Evolutionary conservation across 441 rosid genomes (phyloP), one percentile per base, ranked within the genome.

Genomic region (Erodium texanum): DNA sequence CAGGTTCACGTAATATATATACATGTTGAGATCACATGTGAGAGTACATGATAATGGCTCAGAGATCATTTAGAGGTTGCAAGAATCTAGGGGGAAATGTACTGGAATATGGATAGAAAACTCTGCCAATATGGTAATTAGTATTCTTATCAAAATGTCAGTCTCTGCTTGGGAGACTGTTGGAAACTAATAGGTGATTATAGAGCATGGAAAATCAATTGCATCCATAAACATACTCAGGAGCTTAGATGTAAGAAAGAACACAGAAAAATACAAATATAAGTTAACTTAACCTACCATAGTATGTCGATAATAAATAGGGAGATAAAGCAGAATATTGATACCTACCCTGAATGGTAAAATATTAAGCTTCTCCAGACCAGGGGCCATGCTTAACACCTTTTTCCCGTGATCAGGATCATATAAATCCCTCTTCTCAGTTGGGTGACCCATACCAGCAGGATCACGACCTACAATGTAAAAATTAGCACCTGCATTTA

Each of bases 381-480:
- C 98, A 4, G 91, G 96, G 20, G 97, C 96, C 97, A 90, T 85
- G 84, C 97, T 88, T 76, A 93, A 64, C 68, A 90, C 97, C 84
- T 87, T 85, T 83, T 90, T 93, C 56, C 96, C 97, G 69, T 93
- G 96, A 79, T 93, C 99, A 71, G 97, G 95, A 74, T 93, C 99
- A 73, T 93, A 89, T 0, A 93, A 72, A 65, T 93, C 99, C 79
- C 96, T 85, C 71, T 93, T 89, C 81, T 90, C 97, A 43, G 84
- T 82, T 0, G 98, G 98, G 71, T 93, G 98, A 69, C 95, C 81
- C 98, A 93, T 93, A 56, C 98, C 97, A 7, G 98, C 98, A 66
- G 98, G 97, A 80, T 93, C 98, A 71, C 97, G 90, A 14, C 98
- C 98, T 12, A 93, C 98, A 65, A 93, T 90, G 65, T 93, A 93